Evolutionary conservation across 441 rosid genomes (phyloP).

Genomic region (Populus trichocarpa): DNA sequence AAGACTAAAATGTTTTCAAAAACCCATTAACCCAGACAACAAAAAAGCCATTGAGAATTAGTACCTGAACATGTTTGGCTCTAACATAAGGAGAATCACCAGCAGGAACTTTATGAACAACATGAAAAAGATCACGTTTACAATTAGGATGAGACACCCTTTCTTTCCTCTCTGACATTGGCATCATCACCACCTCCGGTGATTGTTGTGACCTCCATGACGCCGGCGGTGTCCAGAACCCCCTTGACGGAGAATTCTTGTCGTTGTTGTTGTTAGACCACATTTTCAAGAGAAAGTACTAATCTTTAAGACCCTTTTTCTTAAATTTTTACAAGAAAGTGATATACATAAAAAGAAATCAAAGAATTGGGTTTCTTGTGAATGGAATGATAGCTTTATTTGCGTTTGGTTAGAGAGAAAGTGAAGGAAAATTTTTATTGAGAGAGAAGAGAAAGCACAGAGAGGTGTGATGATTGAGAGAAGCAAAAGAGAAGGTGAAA

Average conservation of each 20-base stretch:
- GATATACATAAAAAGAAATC: background rate
- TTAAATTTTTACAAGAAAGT: conserved; percentile 2
- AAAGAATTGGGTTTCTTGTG: background rate
- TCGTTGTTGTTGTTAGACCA: conserved; percentile 13
- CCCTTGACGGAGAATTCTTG: conserved; percentile 16
- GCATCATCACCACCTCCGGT: conserved; percentile 18
- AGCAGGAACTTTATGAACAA: conserved; percentile 68
- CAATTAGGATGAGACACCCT: conserved; percentile 2
- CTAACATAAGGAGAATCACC: conserved; percentile 85
- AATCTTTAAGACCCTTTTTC: conserved; percentile 3
- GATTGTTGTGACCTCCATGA: conserved; percentile 25
- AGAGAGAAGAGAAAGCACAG: background rate
- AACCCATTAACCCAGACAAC: background rate
- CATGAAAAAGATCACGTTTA: conserved; percentile 51
- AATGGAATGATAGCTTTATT: background rate
- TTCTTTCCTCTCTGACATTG: conserved; percentile 35
- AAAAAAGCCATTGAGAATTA: background rate
- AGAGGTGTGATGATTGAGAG: conserved; percentile 19
- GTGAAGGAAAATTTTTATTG: background rate
- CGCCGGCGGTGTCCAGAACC: conserved; percentile 37
- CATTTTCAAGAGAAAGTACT: conserved; percentile 10
- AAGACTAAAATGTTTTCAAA: background rate
- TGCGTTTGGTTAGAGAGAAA: background rate
- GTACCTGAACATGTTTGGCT: conserved; percentile 83
- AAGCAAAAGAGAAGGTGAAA: background rate